Base-by-base conservation (phyloP, 2,329 filamentous ascomycete genomes). In the Emydomyces testavorans region DNA sequence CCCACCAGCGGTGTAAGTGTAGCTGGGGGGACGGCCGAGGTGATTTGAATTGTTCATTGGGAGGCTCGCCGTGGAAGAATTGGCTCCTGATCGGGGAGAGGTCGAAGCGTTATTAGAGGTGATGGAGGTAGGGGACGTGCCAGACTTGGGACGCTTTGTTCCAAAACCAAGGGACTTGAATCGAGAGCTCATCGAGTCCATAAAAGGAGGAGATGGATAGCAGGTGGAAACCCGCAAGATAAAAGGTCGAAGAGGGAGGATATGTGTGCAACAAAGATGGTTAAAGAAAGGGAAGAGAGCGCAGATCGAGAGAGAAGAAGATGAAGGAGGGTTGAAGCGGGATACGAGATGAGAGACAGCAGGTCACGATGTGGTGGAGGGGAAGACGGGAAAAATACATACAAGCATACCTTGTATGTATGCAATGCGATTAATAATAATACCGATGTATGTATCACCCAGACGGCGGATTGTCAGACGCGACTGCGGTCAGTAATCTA, bases 21-120 rank as follows among this genome's bases (percentile, higher is more conserved):
- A 82, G 60, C 76, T 80, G 36, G 79, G 79, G 56, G 79, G 79
- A 51, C 78, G 74, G 56, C 77, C 78, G 56, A 77, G 68, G 35
- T 71, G 69, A 53, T 74, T 72, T 54, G 67, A 68, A 48, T 62
- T 62, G 56, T 78, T 80, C 72, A 79, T 79, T 57, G 74, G 66
- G 38, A 75, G 67, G 56, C 72, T 74, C 51, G 71, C 69, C 46
- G 65, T 68, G 24, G 71, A 73, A 37, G 69, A 65, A 58, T 67
- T 71, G 55, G 62, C 59, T 50, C 61, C 59, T 41, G 64, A 62
- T 31, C 65, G 62, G 34, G 66, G 62, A 43, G 59, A 61, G 63
- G 59, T 60, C 63, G 56, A 50, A 58, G 56, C 50, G 60, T 59
- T 41, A 40, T 57, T 56, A 38, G 59, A 53, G 41, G 60, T 60